phyloP scores from a whole-genome alignment of 2,329 filamentous ascomycete species.

The Plenodomus lindquistii region DNA sequence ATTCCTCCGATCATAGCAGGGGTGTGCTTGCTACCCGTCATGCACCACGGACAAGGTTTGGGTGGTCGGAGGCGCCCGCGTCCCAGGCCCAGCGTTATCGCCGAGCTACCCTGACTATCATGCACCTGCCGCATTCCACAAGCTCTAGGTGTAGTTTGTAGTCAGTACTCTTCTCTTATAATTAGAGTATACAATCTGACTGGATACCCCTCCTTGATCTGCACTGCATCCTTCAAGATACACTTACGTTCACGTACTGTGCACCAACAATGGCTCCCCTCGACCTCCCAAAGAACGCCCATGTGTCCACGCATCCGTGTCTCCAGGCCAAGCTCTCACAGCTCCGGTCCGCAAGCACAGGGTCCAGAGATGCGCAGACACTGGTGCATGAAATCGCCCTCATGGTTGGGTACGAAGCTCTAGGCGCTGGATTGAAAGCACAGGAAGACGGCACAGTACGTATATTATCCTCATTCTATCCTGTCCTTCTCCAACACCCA shows the following conservation, averaged over 20 bases:
- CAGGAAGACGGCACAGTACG: slow-evolving; percentile 67
- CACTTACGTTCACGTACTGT: not conserved
- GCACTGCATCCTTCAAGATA: not conserved
- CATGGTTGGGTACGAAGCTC: slow-evolving; percentile 80
- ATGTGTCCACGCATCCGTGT: slow-evolving; percentile 85
- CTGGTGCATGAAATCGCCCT: slow-evolving; percentile 85
- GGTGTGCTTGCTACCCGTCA: slow-evolving; percentile 1
- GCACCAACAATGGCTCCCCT: not conserved
- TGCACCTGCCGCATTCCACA: slow-evolving; percentile 15
- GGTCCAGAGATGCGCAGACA: slow-evolving; percentile 74
- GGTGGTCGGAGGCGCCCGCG: slow-evolving; percentile 14
- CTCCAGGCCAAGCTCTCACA: slow-evolving; percentile 86
- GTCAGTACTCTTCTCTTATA: not conserved
- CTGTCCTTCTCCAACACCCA: not conserved
- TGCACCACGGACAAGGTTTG: slow-evolving; percentile 1
- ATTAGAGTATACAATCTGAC: no score
- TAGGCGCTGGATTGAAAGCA: slow-evolving; percentile 65
- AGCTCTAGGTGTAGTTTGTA: not conserved
- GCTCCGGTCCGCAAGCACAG: slow-evolving; percentile 73
- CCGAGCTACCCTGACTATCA: slow-evolving; percentile 10
- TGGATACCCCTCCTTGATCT: not conserved
- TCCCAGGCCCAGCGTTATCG: slow-evolving; percentile 9
- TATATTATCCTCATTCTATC: slow-evolving; percentile 10
- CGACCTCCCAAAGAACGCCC: slow-evolving; percentile 60
- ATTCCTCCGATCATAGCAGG: slow-evolving; percentile 12